A percentile compares a stretch with the other conserved stretches of the same genome.
Evolutionary conservation across 306 rosid genomes (phyloP).

Genomic region (Vachellia collinsii): DNA sequence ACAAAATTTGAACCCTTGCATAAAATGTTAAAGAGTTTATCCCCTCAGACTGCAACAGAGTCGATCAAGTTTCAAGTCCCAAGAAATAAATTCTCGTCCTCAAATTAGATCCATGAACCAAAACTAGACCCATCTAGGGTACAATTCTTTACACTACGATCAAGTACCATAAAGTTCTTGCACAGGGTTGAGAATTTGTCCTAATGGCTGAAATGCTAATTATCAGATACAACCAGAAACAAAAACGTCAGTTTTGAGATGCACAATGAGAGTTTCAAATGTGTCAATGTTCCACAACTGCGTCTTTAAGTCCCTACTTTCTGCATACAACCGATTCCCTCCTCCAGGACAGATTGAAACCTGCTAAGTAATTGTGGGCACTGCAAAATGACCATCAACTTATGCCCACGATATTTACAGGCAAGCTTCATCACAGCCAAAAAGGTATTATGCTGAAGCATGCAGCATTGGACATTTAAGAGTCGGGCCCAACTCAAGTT

Average conservation of each 20-base stretch:
- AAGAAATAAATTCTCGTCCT: background rate
- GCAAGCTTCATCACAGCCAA: background rate
- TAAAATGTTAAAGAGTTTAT: conserved; percentile 17
- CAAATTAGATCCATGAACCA: background rate
- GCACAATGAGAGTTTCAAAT: conserved; percentile 24
- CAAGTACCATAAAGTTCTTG: conserved; percentile 9
- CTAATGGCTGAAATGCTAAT: conserved; percentile 1
- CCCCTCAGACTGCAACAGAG: conserved; percentile 33
- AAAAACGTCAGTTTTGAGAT: background rate
- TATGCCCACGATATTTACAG: background rate
- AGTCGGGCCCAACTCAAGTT: background rate
- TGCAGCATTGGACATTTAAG: background rate
- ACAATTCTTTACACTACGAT: background rate
- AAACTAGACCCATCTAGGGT: background rate
- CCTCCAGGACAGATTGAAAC: background rate
- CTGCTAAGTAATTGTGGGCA: background rate
- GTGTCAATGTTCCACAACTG: conserved; percentile 12
- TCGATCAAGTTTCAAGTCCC: conserved; percentile 29
- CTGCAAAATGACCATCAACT: background rate
- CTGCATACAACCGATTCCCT: background rate
- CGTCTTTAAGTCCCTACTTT: background rate
- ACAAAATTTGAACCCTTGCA: conserved; percentile 27
- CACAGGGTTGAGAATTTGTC: conserved; percentile 8
- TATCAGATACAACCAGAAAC: background rate
- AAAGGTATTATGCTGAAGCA: background rate